Percentiles rank a stretch among this genome's conserved stretches.
Evolutionary conservation across 306 rosid species (phyloP).

Genomic region (Prunus campanulata): DNA sequence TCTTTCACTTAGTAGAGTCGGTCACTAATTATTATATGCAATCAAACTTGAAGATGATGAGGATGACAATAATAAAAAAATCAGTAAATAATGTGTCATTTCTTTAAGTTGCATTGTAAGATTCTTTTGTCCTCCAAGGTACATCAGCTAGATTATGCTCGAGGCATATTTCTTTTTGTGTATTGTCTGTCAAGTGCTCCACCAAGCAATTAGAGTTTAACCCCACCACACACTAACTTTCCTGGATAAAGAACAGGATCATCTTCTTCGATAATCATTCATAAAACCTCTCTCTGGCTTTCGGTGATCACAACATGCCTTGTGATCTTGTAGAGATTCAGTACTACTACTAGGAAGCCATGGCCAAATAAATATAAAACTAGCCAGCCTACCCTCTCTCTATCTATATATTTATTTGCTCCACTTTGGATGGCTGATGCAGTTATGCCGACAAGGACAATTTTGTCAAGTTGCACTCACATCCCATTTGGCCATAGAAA

Average conservation of each 20-base stretch:
- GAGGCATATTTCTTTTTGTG: neutral
- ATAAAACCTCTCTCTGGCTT: neutral
- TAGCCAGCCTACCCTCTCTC: too few species aligned
- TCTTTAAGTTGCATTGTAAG: neutral
- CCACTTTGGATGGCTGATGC: neutral
- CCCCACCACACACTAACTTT: slow-evolving; percentile 2
- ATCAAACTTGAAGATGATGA: neutral
- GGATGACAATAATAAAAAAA: too few species aligned
- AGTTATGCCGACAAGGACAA: neutral
- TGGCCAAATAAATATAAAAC: neutral
- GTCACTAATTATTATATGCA: too few species aligned
- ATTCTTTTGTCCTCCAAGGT: neutral
- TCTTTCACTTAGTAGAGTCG: too few species aligned
- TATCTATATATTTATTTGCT: neutral
- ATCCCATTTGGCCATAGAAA: neutral
- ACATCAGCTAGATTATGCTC: neutral
- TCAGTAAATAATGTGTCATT: neutral
- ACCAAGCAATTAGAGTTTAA: neutral
- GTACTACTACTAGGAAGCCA: neutral
- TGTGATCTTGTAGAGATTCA: neutral
- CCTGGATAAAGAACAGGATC: neutral
- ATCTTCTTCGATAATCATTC: too few species aligned
- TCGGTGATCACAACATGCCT: neutral
- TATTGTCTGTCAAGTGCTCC: too few species aligned
- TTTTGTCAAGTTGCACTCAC: neutral